Conservation (phyloP, 352 stramenopile genomes). For the Globisporangium cylindrosporum region DNA sequence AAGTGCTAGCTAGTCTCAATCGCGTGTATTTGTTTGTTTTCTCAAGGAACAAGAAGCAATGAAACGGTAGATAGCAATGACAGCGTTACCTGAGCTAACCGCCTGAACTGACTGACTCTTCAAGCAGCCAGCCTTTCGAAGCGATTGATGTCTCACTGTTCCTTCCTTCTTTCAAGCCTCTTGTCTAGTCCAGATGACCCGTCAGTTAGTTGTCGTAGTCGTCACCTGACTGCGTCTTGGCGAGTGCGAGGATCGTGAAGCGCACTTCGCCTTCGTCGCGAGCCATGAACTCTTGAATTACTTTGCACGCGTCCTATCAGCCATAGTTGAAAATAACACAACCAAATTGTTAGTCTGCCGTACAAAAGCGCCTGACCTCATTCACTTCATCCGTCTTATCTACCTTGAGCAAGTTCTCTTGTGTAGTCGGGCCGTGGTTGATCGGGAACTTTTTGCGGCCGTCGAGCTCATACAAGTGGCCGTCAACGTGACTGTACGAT, state of each 20-base stretch:
- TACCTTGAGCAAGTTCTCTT: slow-evolving; percentile 83
- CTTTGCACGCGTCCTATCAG: slow-evolving; percentile 76
- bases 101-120: not conserved
- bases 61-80: slow-evolving; percentile 2
- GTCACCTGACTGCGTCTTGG: slow-evolving; percentile 53
- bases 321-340: not conserved
- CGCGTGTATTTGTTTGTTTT: not conserved
- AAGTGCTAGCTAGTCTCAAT: not conserved
- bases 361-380: not conserved
- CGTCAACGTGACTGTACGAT: slow-evolving; percentile 75
- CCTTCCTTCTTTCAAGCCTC: not conserved
- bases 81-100: not conserved
- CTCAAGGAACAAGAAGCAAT: not conserved
- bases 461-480: slow-evolving; percentile 95
- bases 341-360: not conserved
- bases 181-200: not conserved
- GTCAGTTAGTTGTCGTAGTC: slow-evolving; percentile 23
- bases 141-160: not conserved
- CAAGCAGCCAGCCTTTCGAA: not conserved
- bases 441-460: slow-evolving; percentile 93
- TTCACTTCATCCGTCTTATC: not conserved
- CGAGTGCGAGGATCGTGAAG: slow-evolving; percentile 94
- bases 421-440: slow-evolving; percentile 89
- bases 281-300: slow-evolving; percentile 94
- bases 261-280: slow-evolving; percentile 92